These are phyloP conservation scores for Chlorella sp. DNA, from an alignment of 139 green algal species.

Conservation along the genomic window DNA sequence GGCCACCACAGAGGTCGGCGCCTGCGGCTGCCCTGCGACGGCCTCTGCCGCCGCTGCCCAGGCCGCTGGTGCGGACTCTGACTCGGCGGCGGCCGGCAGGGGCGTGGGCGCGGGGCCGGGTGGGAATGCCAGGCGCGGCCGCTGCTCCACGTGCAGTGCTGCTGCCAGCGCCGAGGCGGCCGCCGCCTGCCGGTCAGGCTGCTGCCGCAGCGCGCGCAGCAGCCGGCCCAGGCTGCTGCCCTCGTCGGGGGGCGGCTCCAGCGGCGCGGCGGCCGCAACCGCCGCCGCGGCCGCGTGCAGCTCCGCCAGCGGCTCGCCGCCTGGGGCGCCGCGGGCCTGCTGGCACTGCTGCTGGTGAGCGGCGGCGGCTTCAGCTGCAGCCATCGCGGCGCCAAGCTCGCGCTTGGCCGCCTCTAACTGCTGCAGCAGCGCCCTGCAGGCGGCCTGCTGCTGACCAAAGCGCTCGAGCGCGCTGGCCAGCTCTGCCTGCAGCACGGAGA, in stretches of 20 bases:
- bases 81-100: background rate
- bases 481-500: too few relatives aligned
- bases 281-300: background rate
- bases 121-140: slow-evolving; percentile 20
- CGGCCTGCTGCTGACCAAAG: too few relatives aligned
- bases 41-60: background rate
- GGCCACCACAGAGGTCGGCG: background rate
- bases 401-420: too few relatives aligned
- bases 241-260: background rate
- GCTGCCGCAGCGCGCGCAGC: slow-evolving; percentile 2
- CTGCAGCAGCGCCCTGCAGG: too few relatives aligned
- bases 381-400: too few relatives aligned
- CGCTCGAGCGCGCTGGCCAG: too few relatives aligned
- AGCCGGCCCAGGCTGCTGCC: slow-evolving; percentile 17
- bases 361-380: too few relatives aligned
- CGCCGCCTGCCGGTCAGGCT: background rate
- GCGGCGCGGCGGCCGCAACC: background rate
- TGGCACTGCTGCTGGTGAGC: too few relatives aligned
- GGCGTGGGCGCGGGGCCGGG: background rate
- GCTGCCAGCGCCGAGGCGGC: slow-evolving; percentile 4
- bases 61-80: background rate
- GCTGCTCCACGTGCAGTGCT: slow-evolving; percentile 5
- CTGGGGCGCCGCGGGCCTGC: background rate
- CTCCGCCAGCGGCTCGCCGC: background rate
- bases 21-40: background rate